Base-by-base conservation (phyloP, 768 basidiomycete species). In the Phylloporus arenicola region DNA sequence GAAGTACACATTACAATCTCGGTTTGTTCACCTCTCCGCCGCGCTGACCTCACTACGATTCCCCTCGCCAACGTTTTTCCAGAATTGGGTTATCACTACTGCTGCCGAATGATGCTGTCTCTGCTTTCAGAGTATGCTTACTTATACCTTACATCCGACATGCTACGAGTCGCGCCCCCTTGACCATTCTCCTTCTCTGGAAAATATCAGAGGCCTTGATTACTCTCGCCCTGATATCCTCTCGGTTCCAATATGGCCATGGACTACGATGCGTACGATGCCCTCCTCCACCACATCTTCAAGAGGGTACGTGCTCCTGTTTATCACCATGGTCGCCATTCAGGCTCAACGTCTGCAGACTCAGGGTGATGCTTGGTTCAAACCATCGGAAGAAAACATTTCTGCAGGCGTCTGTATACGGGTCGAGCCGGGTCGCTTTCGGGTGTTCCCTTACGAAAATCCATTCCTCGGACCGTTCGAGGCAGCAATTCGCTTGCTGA, bases 381-480 rank as follows among this genome's bases (percentile, higher is more conserved):
- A 88, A 60, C 87, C 87, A 4, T 80, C 86, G 0, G 84, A 88
- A 59, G 88, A 91, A 68, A 89, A 88, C 60, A 71, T 88, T 45
- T 81, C 85, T 51, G 84, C 83, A 0, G 88, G 88, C 42, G 86
- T 91, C 55, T 89, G 86, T 61, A 67, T 91, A 19, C 77, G 88
- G 38, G 78, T 87, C 20, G 78, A 82, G 45, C 72, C 79, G 11
- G 82, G 82, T 35, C 75, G 78, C 48, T 91, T 86, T 66, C 80
- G 91, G 25, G 81, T 87, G 33, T 93, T 91, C 62, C 91, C 91
- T 6, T 90, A 91, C 57, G 86, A 92, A 64, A 90, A 90, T 63
- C 76, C 74, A n/a, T 84, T 76, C 60, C 76, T 93, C 31, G 82
- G 77, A 8, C 86, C 88, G 9, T 93, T 93, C 57, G 90, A 92